Conservation (phyloP, 2,329 filamentous ascomycete genomes). For the Coniochaeta sp. region DNA sequence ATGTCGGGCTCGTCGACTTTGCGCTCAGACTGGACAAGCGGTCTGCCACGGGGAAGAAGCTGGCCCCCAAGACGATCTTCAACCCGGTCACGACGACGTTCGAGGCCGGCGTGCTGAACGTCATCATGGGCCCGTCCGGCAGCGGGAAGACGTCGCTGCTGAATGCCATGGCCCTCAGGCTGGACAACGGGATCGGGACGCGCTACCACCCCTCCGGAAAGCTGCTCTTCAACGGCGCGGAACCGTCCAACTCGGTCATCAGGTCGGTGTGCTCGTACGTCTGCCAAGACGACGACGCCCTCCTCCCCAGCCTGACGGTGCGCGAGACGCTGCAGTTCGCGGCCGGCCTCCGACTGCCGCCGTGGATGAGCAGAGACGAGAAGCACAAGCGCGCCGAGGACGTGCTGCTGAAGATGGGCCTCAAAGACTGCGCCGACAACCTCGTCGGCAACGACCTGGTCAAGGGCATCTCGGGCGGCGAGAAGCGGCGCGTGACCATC, state of each 20-base stretch:
- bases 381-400: conserved; percentile 64
- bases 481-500: conserved; percentile 71
- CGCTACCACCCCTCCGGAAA: conserved; percentile 54
- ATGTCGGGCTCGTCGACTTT: conserved; percentile 58
- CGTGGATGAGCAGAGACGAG: conserved; percentile 61
- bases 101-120: conserved; percentile 59
- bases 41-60: conserved; percentile 39
- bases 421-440: conserved; percentile 73
- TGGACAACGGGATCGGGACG: conserved; percentile 51
- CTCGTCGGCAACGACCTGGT: conserved; percentile 64
- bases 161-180: conserved; percentile 63
- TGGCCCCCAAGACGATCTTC: conserved; percentile 53
- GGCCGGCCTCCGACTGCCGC: conserved; percentile 62
- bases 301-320: conserved; percentile 68
- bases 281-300: conserved; percentile 69
- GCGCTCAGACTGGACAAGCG: conserved; percentile 58
- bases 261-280: conserved; percentile 70
- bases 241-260: conserved; percentile 61
- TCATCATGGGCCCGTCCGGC: conserved; percentile 76
- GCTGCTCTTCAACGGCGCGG: conserved; percentile 63
- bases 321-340: conserved; percentile 67
- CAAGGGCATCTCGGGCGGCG: conserved; percentile 74
- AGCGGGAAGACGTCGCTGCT: conserved; percentile 70
- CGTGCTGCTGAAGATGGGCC: conserved; percentile 64
- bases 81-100: conserved; percentile 62